Evolutionary conservation across 75 land plant species (phyloP).

Genomic region (Cryptomeria japonica): DNA sequence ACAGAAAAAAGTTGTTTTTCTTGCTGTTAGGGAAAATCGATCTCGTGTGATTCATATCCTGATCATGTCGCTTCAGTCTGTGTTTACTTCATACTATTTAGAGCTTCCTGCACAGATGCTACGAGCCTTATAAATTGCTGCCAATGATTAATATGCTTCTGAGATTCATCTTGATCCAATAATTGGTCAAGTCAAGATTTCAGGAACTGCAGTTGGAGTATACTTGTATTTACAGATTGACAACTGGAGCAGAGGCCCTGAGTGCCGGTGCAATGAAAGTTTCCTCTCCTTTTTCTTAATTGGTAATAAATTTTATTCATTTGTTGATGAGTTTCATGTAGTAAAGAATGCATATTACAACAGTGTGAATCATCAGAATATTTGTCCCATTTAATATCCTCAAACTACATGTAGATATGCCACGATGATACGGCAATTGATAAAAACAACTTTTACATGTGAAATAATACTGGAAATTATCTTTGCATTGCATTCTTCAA

Average conservation of each 20-base stretch:
- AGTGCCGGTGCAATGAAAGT: slow-evolving; percentile 16
- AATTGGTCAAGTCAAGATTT: slow-evolving; percentile 3
- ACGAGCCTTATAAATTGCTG: not conserved
- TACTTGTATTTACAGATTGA: slow-evolving; percentile 13
- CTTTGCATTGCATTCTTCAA: not conserved
- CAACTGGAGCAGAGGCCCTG: slow-evolving; percentile 21
- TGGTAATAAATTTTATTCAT: slow-evolving; percentile 6
- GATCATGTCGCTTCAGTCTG: not conserved
- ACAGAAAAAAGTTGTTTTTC: not conserved
- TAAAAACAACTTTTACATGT: not conserved
- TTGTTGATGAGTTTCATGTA: not conserved
- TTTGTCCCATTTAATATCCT: not conserved
- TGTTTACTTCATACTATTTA: not conserved
- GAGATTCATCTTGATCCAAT: slow-evolving; percentile 16
- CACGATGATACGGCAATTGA: not conserved
- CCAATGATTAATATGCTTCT: slow-evolving; percentile 7
- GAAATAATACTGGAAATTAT: not conserved
- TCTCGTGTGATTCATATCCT: slow-evolving; percentile 4
- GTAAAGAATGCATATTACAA: not conserved
- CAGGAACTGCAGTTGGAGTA: slow-evolving; percentile 3
- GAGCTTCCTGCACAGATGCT: slow-evolving; percentile 7
- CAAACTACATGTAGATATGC: not conserved
- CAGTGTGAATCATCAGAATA: not conserved
- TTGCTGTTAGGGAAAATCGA: not conserved
- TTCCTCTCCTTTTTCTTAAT: slow-evolving; percentile 5